These are phyloP conservation scores for Hygrophoropsis aurantiaca DNA, from an alignment of 768 basidiomycete genomes.

Conservation along the genomic window DNA sequence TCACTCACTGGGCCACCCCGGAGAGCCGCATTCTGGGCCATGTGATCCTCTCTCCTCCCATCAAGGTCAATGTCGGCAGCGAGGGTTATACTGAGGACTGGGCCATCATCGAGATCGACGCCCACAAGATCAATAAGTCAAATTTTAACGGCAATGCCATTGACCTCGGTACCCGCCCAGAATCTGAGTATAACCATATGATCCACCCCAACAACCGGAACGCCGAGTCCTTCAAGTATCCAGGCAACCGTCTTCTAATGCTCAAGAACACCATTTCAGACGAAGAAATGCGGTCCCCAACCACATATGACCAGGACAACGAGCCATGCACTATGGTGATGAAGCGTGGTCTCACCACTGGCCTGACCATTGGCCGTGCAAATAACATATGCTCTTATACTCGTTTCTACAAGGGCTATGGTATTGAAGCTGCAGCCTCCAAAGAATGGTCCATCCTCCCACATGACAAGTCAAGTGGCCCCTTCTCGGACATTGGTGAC, in stretches of 20 bases:
- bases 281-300: slow-evolving; percentile 16
- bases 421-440: slow-evolving; percentile 7
- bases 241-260: slow-evolving; percentile 17
- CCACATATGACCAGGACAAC: slow-evolving; percentile 4
- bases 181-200: slow-evolving; percentile 6
- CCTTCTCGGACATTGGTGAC: slow-evolving; percentile 19
- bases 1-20: slow-evolving; percentile 12
- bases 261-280: slow-evolving; percentile 12
- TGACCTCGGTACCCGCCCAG: slow-evolving; percentile 13
- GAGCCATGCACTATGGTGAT: slow-evolving; percentile 14
- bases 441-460: slow-evolving; percentile 10
- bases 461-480: slow-evolving; percentile 11
- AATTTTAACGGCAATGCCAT: slow-evolving; percentile 23
- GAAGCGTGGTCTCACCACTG: slow-evolving; percentile 13
- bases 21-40: slow-evolving; percentile 23
- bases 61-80: slow-evolving; percentile 11
- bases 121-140: slow-evolving; percentile 16
- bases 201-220: slow-evolving; percentile 8
- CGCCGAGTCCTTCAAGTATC: slow-evolving; percentile 16
- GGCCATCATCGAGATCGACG: slow-evolving; percentile 25
- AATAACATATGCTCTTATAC: slow-evolving; percentile 14
- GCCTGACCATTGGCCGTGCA: slow-evolving; percentile 9
- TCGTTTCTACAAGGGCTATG: slow-evolving; percentile 4
- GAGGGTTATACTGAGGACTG: no score
- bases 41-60: slow-evolving; percentile 21